phyloP scores from a whole-genome alignment of 805 yeast species.

The Zygosaccharomyces gambellarensis region DNA sequence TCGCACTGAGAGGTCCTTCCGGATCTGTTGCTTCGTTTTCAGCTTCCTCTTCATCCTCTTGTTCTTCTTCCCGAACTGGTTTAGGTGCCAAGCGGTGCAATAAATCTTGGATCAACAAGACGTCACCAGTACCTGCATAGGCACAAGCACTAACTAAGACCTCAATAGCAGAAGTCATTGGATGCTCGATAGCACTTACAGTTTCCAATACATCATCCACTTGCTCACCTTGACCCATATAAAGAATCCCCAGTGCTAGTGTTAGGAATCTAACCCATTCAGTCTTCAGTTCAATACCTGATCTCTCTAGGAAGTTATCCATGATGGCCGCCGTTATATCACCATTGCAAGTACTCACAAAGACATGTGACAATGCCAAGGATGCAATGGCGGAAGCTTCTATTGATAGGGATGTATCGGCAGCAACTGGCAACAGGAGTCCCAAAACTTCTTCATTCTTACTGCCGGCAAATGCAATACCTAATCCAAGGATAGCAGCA shows the following conservation, averaged over 20 bases:
- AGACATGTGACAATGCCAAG: slow-evolving; percentile 86
- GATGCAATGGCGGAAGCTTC: slow-evolving; percentile 85
- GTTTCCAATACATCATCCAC: slow-evolving; percentile 93
- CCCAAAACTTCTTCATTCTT: slow-evolving; percentile 78
- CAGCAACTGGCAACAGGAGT: slow-evolving; percentile 72
- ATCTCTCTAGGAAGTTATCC: slow-evolving; percentile 85
- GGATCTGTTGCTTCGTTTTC: slow-evolving; percentile 39
- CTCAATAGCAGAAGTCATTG: slow-evolving; percentile 82
- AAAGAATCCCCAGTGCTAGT: slow-evolving; percentile 83
- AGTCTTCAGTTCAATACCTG: slow-evolving; percentile 66
- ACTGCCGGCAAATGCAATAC: slow-evolving; percentile 93
- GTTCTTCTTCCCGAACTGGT: slow-evolving; percentile 55
- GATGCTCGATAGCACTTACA: slow-evolving; percentile 91
- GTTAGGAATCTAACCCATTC: slow-evolving; percentile 90
- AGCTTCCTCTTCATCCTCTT: slow-evolving; percentile 52
- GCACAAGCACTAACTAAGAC: slow-evolving; percentile 90
- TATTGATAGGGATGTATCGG: slow-evolving; percentile 67
- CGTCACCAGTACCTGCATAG: slow-evolving; percentile 97
- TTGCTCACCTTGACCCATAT: slow-evolving; percentile 90
- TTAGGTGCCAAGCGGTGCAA: slow-evolving; percentile 77
- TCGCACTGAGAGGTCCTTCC: slow-evolving; percentile 33
- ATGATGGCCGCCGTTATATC: slow-evolving; percentile 89
- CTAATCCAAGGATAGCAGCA: slow-evolving; percentile 85
- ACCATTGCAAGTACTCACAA: slow-evolving; percentile 94
- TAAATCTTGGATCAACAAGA: slow-evolving; percentile 84